phyloP scores from a whole-genome alignment of 371 early-diverging fungal species.

The Amoeboaphelidium protococcarum region DNA sequence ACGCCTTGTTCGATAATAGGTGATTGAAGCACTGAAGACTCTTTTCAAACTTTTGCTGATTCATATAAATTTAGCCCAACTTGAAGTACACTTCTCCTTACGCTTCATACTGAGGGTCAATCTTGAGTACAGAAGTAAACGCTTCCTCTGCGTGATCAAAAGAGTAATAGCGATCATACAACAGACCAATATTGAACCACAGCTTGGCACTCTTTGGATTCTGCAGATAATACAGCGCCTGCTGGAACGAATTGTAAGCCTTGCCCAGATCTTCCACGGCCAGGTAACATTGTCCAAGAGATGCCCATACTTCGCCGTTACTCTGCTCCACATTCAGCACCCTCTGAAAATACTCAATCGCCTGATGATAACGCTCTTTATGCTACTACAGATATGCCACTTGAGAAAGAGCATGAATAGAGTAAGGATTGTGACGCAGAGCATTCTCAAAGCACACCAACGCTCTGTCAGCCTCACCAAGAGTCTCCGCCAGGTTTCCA shows the following conservation, averaged over 20 bases:
- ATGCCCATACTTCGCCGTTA: constrained; percentile 79
- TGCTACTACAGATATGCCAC: constrained; percentile 37
- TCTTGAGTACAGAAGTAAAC: constrained; percentile 49
- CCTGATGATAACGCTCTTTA: constrained; percentile 33
- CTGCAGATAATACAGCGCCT: constrained; percentile 74
- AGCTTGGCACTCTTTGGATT: constrained; percentile 86
- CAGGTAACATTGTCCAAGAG: constrained; percentile 70
- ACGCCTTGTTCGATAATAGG: constrained; percentile 57
- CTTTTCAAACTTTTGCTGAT: constrained; percentile 58
- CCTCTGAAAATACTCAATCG: constrained; percentile 63
- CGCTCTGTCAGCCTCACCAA: constrained; percentile 48
- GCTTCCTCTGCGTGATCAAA: constrained; percentile 92
- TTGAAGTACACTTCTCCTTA: constrained; percentile 90
- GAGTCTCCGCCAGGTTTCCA: constrained; percentile 40
- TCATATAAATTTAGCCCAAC: constrained; percentile 84
- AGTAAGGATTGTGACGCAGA: constrained; percentile 63
- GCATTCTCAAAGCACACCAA: constrained; percentile 54
- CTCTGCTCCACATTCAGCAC: constrained; percentile 41
- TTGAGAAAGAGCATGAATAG: constrained; percentile 37
- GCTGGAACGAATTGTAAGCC: constrained; percentile 77
- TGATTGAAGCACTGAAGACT: constrained; percentile 75
- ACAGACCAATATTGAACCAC: constrained; percentile 94
- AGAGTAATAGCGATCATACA: constrained; percentile 87
- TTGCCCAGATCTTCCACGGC: constrained; percentile 77
- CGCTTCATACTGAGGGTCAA: constrained; percentile 75